Evolutionary conservation across 2,329 filamentous ascomycete genomes (phyloP).

Genomic region (Exophiala mesophila): DNA sequence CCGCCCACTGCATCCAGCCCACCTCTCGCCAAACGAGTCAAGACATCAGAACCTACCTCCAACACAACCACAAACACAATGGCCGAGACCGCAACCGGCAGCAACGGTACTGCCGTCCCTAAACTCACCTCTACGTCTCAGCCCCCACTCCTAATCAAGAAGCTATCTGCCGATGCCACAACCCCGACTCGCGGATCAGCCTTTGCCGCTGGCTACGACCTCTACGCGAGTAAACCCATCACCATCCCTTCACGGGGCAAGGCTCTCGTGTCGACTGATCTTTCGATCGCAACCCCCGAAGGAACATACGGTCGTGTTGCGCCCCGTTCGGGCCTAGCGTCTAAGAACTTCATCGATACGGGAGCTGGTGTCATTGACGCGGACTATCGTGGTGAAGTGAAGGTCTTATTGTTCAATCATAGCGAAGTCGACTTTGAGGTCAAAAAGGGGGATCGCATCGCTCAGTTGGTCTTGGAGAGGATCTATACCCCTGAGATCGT

Average conservation of each 20-base stretch:
- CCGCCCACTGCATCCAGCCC: slow-evolving; percentile 47
- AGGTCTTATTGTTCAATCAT: slow-evolving; percentile 93
- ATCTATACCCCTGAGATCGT: slow-evolving; percentile 89
- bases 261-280: slow-evolving; percentile 81
- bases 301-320: slow-evolving; percentile 88
- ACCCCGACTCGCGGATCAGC: slow-evolving; percentile 84
- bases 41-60: slow-evolving; percentile 46
- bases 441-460: slow-evolving; percentile 81
- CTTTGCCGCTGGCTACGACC: slow-evolving; percentile 88
- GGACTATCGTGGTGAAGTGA: slow-evolving; percentile 91
- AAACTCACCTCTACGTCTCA: slow-evolving; percentile 31
- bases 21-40: slow-evolving; percentile 75
- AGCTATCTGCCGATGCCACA: slow-evolving; percentile 72
- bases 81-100: slow-evolving; percentile 34
- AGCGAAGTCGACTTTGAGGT: slow-evolving; percentile 74
- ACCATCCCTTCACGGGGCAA: slow-evolving; percentile 78
- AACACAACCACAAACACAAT: slow-evolving; percentile 31
- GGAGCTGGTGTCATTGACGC: slow-evolving; percentile 96
- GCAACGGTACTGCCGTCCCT: slow-evolving; percentile 26
- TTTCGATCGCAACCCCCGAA: slow-evolving; percentile 82
- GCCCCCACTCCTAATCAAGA: slow-evolving; percentile 78
- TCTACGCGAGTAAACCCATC: slow-evolving; percentile 72
- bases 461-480: slow-evolving; percentile 88
- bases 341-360: slow-evolving; percentile 93
- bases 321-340: slow-evolving; percentile 82